phyloP scores from a whole-genome alignment of 2,329 filamentous ascomycete genomes.

The Bipolaris cookei region DNA sequence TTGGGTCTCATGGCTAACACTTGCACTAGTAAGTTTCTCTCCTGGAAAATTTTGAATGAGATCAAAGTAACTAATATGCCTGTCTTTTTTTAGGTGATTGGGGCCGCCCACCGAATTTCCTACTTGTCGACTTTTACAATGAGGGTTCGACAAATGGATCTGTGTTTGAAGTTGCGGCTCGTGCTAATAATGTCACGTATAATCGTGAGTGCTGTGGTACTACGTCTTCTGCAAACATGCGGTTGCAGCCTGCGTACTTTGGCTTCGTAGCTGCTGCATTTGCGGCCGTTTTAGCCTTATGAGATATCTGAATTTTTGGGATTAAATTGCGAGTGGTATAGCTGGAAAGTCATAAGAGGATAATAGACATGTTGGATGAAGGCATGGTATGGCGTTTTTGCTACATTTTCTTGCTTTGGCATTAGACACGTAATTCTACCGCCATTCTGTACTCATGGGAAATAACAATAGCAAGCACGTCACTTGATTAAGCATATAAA shows the following conservation, averaged over 20 bases:
- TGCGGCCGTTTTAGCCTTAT: conserved; percentile 28
- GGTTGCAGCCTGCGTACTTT: conserved; percentile 25
- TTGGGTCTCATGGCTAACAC: conserved; percentile 42
- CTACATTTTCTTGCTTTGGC: too few relatives aligned
- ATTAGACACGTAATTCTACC: too few relatives aligned
- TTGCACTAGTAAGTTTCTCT: conserved; percentile 43
- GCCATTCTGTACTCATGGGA: too few relatives aligned
- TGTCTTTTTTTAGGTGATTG: conserved; percentile 33
- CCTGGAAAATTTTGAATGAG: not conserved
- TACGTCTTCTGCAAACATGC: conserved; percentile 18
- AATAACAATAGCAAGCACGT: too few relatives aligned
- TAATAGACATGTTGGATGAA: too few relatives aligned
- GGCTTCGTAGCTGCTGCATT: conserved; percentile 29
- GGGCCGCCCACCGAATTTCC: conserved; percentile 50
- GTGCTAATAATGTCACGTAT: conserved; percentile 75
- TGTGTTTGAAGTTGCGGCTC: conserved; percentile 51
- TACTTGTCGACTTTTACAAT: conserved; percentile 53
- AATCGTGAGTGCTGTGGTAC: conserved; percentile 63
- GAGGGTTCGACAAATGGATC: conserved; percentile 44
- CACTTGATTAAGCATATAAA: too few relatives aligned
- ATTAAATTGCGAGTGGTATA: too few relatives aligned
- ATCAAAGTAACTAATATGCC: not conserved
- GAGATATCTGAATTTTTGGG: not conserved
- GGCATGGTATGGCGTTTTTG: too few relatives aligned
- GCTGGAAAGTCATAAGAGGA: too few relatives aligned